Base-by-base conservation (phyloP, 1,284 basidiomycete species). In the Leccinum fallax region DNA sequence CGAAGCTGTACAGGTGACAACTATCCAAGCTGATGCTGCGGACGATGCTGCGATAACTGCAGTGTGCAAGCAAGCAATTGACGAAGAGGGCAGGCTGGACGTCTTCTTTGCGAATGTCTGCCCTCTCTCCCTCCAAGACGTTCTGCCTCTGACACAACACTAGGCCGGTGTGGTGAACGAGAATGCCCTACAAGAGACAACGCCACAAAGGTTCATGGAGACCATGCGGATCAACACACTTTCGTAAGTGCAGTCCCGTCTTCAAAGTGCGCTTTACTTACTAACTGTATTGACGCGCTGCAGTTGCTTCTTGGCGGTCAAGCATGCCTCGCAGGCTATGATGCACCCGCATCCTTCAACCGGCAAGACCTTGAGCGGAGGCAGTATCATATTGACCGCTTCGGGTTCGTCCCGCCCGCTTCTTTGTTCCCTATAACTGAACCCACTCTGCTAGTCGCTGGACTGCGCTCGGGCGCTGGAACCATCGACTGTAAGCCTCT, bases 91-190 rank as follows among this genome's bases (percentile, higher is more conserved):
- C 2, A 84, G 87, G 54, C 81, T 97, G 16, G 96, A 98, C 69
- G 89, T 97, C 66, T 97, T 96, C 81, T 97, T 95, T 72, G 95
- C 95, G 43, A 97, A 98, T 72, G 94, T 93, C 68, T 67, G 85
- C 67, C 21, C 13, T 49, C 21, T 34, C 36, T 46, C 38, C 51
- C 61, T 54, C n/a, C 1, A 15, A 36, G 24, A 57, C 15, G 34
- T 57, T 30, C 24, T 36, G n/a, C 32, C 19, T 55, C 40, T 70
- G 59, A 68, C 58, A 51, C n/a, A 43, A 26, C 30, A 2, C 34
- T 67, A 92, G 91, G 90, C 90, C 62, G 90, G 89, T 9, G 73
- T 89, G 55, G 84, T 82, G 4, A 81, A 81, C 1, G 71, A 58
- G 16, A 68, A 79, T n/a, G 71, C 74, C 5, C 69, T 95, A 46